Conservation (phyloP, 2,329 filamentous ascomycete genomes). For the Emmonsiellopsis sp. region DNA sequence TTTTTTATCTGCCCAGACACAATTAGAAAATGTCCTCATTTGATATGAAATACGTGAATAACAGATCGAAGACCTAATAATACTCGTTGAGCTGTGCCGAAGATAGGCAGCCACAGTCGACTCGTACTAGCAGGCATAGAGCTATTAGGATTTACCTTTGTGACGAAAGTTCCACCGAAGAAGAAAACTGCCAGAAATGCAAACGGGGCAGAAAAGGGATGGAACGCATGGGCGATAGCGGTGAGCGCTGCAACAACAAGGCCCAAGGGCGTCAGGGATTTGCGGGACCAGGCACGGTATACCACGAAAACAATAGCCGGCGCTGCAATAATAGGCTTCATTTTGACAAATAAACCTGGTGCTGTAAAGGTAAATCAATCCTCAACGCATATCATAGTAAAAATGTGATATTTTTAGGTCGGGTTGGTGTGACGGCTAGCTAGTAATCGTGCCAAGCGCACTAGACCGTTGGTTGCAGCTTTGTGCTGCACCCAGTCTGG, state of each 20-base stretch:
- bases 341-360: conserved; percentile 10
- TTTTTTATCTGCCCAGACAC: conserved; percentile 64
- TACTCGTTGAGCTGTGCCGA: too few species aligned
- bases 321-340: conserved; percentile 36
- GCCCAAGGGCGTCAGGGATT: conserved; percentile 69
- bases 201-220: conserved; percentile 92
- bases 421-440: not conserved
- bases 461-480: too few species aligned
- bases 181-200: conserved; percentile 76
- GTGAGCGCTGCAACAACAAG: conserved; percentile 64
- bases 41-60: not conserved
- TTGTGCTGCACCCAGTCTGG: too few species aligned
- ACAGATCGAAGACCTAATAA: conserved; percentile 5
- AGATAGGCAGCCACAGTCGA: too few species aligned
- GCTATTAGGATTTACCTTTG: conserved; percentile 49
- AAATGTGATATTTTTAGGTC: not conserved
- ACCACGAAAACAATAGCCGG: conserved; percentile 49
- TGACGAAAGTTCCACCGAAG: conserved; percentile 70
- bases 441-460: too few species aligned
- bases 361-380: too few species aligned
- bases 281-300: conserved; percentile 59
- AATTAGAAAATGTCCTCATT: not conserved
- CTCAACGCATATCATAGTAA: not conserved
- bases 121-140: too few species aligned
- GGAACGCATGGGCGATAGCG: conserved; percentile 71